A percentile compares a stretch with the other conserved stretches of the same genome.
phyloP scores from a whole-genome alignment of 1,284 basidiomycete species.

The Ustilago crameri region DNA sequence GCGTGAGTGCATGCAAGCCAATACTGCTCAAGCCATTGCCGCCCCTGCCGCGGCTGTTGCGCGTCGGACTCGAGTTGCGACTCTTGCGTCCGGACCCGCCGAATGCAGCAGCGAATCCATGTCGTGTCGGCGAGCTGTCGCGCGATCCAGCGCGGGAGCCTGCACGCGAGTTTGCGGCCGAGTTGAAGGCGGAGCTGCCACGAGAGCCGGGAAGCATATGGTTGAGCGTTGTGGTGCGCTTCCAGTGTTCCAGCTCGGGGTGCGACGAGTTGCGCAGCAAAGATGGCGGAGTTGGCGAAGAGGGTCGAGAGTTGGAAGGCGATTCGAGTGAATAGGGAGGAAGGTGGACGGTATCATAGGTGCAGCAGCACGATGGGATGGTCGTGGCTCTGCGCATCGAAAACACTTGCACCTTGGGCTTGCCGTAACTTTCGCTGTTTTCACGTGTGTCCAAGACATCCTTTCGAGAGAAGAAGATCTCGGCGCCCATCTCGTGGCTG shows the following conservation, averaged over 20 bases:
- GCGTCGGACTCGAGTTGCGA: conserved; percentile 46
- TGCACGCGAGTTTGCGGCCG: conserved; percentile 39
- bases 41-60: conserved; percentile 34
- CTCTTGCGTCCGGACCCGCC: conserved; percentile 40
- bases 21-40: conserved; percentile 42
- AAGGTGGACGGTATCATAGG: conserved; percentile 64
- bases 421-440: conserved; percentile 58
- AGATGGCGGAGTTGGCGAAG: conserved; percentile 48
- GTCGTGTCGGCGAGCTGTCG: conserved; percentile 54
- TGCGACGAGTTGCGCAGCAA: conserved; percentile 41
- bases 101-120: conserved; percentile 49
- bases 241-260: conserved; percentile 57
- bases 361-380: conserved; percentile 63
- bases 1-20: conserved; percentile 48
- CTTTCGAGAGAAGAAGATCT: conserved; percentile 64
- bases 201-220: conserved; percentile 50
- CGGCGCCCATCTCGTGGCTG: conserved; percentile 64
- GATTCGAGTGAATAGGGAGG: conserved; percentile 65
- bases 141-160: conserved; percentile 49
- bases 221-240: conserved; percentile 55
- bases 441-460: conserved; percentile 59
- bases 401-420: conserved; percentile 66
- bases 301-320: conserved; percentile 54
- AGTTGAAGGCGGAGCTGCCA: conserved; percentile 44
- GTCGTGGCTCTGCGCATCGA: conserved; percentile 60